Percentiles rank a stretch among this genome's conserved stretches.
These are phyloP conservation scores for Dovyalis caffra DNA, from an alignment of 345 rosid genomes.

Conservation along the genomic window DNA sequence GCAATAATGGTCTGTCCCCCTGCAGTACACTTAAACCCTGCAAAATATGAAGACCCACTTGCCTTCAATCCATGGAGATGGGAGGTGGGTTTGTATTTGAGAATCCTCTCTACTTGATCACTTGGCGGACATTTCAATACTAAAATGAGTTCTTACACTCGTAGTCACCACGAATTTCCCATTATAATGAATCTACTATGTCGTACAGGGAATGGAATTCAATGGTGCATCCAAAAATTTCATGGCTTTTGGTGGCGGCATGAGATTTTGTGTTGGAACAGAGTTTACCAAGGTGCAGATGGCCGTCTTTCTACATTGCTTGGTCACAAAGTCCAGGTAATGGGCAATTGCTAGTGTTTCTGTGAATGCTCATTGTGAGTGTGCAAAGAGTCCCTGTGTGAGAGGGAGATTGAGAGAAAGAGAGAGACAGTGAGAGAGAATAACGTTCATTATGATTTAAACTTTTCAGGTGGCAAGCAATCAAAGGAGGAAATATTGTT, in stretches of 20 bases:
- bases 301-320: slow-evolving; percentile 79
- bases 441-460: slow-evolving; percentile 15
- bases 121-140: background rate
- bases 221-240: slow-evolving; percentile 67
- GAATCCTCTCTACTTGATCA: slow-evolving; percentile 14
- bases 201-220: slow-evolving; percentile 54
- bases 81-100: slow-evolving; percentile 55
- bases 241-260: slow-evolving; percentile 97
- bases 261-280: slow-evolving; percentile 95
- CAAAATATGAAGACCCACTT: slow-evolving; percentile 65
- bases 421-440: too few species aligned
- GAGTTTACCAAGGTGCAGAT: slow-evolving; percentile 87
- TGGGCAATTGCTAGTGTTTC: background rate
- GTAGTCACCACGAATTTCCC: background rate
- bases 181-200: slow-evolving; percentile 5
- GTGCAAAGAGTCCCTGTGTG: background rate
- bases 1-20: slow-evolving; percentile 93
- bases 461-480: slow-evolving; percentile 60
- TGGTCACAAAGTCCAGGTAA: slow-evolving; percentile 86
- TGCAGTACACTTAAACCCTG: slow-evolving; percentile 81
- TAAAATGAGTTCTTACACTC: background rate
- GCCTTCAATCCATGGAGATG: slow-evolving; percentile 87
- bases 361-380: background rate
- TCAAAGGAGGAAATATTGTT: slow-evolving; percentile 67
- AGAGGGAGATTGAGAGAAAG: background rate